phyloP scores from a whole-genome alignment of 331 rosid species.

The Rhamnella rubrinervis region DNA sequence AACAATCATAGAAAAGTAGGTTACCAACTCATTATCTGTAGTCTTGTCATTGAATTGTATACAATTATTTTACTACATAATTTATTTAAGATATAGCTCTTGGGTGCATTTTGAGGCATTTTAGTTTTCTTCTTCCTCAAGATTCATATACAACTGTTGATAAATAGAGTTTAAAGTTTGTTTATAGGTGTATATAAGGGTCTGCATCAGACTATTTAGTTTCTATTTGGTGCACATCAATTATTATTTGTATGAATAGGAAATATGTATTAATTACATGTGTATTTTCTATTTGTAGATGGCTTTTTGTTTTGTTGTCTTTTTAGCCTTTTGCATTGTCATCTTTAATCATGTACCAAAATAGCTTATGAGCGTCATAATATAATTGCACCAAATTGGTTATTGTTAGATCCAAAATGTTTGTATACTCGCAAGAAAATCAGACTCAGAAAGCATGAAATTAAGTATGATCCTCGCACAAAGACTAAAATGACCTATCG shows the following conservation, averaged over 20 bases:
- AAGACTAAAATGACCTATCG: too few relatives aligned
- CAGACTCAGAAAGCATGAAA: neutral
- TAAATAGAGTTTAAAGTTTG: neutral
- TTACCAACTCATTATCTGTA: conserved; percentile 14
- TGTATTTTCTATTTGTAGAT: neutral
- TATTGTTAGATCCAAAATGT: neutral
- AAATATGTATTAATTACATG: neutral
- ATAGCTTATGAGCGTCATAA: neutral
- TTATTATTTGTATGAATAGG: too few relatives aligned
- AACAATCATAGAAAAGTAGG: conserved; percentile 81
- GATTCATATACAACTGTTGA: neutral
- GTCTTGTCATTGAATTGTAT: conserved; percentile 10
- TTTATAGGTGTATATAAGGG: neutral
- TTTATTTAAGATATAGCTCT: neutral
- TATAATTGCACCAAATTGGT: neutral
- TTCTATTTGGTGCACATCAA: neutral
- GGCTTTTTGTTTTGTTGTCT: neutral
- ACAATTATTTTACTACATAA: too few relatives aligned
- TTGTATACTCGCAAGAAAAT: neutral
- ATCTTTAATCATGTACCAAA: neutral
- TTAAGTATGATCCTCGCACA: too few relatives aligned
- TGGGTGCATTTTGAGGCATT: neutral
- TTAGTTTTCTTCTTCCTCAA: too few relatives aligned
- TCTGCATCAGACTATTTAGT: neutral
- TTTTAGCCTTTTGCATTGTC: neutral